These are phyloP conservation scores for Pythium diclinum DNA, from an alignment of 352 stramenopile species.

Conservation along the genomic window DNA sequence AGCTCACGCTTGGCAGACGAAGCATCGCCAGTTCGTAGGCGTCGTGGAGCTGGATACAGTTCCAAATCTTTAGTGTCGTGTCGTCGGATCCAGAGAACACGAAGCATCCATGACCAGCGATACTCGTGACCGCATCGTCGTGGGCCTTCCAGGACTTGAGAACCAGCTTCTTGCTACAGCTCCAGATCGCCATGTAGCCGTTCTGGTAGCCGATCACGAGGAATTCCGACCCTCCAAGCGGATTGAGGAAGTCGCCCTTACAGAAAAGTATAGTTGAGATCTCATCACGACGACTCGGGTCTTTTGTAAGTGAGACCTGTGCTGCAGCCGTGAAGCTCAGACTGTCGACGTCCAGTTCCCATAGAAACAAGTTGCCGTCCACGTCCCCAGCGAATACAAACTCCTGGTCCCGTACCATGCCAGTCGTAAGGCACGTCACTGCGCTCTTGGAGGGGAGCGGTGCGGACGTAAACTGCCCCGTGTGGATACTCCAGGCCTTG, in stretches of 20 bases:
- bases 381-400: constrained; percentile 50
- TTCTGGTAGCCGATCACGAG: constrained; percentile 51
- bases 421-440: constrained; percentile 49
- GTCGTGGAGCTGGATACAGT: constrained; percentile 39
- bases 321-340: constrained; percentile 23
- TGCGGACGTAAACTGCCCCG: constrained; percentile 41
- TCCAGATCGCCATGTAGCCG: constrained; percentile 60
- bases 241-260: constrained; percentile 39
- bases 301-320: constrained; percentile 12
- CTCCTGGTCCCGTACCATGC: constrained; percentile 53
- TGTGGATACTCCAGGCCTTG: constrained; percentile 66
- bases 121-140: constrained; percentile 42
- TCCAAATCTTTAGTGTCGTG: constrained; percentile 61
- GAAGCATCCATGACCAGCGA: constrained; percentile 65
- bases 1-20: constrained; percentile 31
- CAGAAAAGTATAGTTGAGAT: constrained; percentile 54
- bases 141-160: constrained; percentile 54
- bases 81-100: constrained; percentile 80
- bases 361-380: constrained; percentile 49
- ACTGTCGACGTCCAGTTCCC: constrained; percentile 46
- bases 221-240: constrained; percentile 43
- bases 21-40: constrained; percentile 61
- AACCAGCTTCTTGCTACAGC: constrained; percentile 40
- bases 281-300: constrained; percentile 39
- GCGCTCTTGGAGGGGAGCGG: constrained; percentile 30